Percentiles rank a stretch among this genome's conserved stretches.
Evolutionary conservation across 371 early-diverging fungal species (phyloP).

Genomic region (Syncephalastrum monosporum): DNA sequence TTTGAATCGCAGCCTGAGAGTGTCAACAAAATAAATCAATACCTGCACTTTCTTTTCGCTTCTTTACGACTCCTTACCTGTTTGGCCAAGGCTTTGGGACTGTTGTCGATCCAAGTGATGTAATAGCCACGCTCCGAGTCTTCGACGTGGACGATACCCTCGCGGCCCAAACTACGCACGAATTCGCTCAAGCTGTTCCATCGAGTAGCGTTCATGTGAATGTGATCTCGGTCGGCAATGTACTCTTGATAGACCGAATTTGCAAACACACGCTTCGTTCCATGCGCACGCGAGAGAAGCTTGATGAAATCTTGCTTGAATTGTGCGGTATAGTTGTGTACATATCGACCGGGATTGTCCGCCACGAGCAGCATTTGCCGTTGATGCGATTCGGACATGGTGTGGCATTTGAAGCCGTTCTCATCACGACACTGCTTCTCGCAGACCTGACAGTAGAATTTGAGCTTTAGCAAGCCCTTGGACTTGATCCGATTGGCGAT

Average conservation of each 20-base stretch:
- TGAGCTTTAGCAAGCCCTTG: conserved; percentile 91
- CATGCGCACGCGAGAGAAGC: conserved; percentile 74
- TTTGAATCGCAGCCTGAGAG: conserved; percentile 73
- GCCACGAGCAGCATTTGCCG: conserved; percentile 91
- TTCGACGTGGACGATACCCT: conserved; percentile 84
- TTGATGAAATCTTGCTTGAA: conserved; percentile 74
- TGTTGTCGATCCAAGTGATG: conserved; percentile 90
- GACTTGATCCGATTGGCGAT: conserved; percentile 86
- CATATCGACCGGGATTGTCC: conserved; percentile 70
- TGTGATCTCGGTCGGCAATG: conserved; percentile 84
- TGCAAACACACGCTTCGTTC: conserved; percentile 83
- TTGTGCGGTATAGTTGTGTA: conserved; percentile 71
- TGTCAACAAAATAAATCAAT: not conserved
- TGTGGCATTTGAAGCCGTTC: conserved; percentile 96
- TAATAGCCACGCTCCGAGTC: conserved; percentile 91
- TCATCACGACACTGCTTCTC: conserved; percentile 93
- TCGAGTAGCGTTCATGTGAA: conserved; percentile 95
- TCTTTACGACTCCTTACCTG: conserved; percentile 34
- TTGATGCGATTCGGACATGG: conserved; percentile 89
- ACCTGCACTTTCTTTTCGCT: not conserved
- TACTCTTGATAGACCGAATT: conserved; percentile 97
- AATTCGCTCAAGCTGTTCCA: conserved; percentile 91
- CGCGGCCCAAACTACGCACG: conserved; percentile 78
- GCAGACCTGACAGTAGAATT: conserved; percentile 96
- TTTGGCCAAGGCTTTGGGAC: conserved; percentile 80